phyloP scores from a whole-genome alignment of 441 rosid species.

The Bocquillonia castaneifolia region DNA sequence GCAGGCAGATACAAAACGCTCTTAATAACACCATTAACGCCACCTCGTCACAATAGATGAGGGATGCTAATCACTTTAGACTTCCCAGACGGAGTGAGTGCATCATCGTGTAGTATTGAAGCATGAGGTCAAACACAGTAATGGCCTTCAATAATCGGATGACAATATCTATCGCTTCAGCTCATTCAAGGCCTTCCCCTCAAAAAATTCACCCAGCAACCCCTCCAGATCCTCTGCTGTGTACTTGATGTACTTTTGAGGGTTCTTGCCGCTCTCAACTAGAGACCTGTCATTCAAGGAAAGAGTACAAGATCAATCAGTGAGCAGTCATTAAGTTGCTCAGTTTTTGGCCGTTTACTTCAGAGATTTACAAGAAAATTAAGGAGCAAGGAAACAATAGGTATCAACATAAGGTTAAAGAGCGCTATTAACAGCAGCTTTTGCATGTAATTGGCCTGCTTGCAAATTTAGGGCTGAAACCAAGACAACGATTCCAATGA shows the following conservation, averaged over 20 bases:
- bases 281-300: slow-evolving; percentile 50
- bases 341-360: not conserved
- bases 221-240: slow-evolving; percentile 83
- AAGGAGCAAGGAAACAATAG: not conserved
- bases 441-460: too few species aligned
- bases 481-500: too few species aligned
- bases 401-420: too few species aligned
- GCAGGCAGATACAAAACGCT: too few species aligned
- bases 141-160: not conserved
- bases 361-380: too few species aligned
- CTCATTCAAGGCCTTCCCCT: slow-evolving; percentile 69
- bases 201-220: slow-evolving; percentile 89
- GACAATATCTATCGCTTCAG: slow-evolving; percentile 47
- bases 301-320: not conserved
- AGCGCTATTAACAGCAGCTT: too few species aligned
- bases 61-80: not conserved
- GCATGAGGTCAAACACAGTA: slow-evolving; percentile 16
- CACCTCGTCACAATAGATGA: not conserved
- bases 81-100: not conserved
- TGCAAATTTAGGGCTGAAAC: too few species aligned
- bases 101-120: not conserved
- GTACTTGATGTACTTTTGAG: slow-evolving; percentile 79
- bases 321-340: not conserved
- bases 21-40: not conserved
- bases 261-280: slow-evolving; percentile 78